Evolutionary conservation across 2,329 filamentous ascomycete genomes (phyloP).

Genomic region (Colletotrichum gloeosporioides): DNA sequence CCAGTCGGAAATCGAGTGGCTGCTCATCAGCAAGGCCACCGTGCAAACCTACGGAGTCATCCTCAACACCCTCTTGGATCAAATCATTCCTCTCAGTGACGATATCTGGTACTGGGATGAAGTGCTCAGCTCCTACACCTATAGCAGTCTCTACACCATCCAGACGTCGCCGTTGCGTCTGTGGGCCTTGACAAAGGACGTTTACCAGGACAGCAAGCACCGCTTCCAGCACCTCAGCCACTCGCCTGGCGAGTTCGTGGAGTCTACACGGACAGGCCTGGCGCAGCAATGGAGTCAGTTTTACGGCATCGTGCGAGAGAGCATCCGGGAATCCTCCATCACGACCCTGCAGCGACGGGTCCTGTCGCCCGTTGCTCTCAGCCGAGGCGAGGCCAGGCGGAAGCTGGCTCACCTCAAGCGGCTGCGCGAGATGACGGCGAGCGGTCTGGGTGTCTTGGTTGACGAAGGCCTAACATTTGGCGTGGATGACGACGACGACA

Average conservation of each 20-base stretch:
- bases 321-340: conserved; percentile 74
- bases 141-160: conserved; percentile 81
- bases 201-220: conserved; percentile 65
- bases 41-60: conserved; percentile 88
- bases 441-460: conserved; percentile 84
- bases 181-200: conserved; percentile 73
- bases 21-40: conserved; percentile 88
- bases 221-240: conserved; percentile 31
- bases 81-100: conserved; percentile 82
- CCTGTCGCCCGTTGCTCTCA: conserved; percentile 78
- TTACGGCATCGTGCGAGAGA: conserved; percentile 80
- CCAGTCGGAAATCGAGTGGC: conserved; percentile 85
- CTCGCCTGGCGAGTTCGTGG: conserved; percentile 36
- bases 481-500: conserved; percentile 56
- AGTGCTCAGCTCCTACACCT: conserved; percentile 77
- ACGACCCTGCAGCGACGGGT: conserved; percentile 74
- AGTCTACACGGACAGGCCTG: conserved; percentile 42
- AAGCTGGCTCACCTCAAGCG: conserved; percentile 77
- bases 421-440: conserved; percentile 81
- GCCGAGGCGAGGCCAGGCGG: conserved; percentile 73
- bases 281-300: conserved; percentile 70
- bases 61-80: conserved; percentile 77
- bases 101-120: conserved; percentile 98
- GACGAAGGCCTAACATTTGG: conserved; percentile 81
- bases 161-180: conserved; percentile 83